phyloP scores from a whole-genome alignment of 305 asterid species.

The Rubia peregrina region DNA sequence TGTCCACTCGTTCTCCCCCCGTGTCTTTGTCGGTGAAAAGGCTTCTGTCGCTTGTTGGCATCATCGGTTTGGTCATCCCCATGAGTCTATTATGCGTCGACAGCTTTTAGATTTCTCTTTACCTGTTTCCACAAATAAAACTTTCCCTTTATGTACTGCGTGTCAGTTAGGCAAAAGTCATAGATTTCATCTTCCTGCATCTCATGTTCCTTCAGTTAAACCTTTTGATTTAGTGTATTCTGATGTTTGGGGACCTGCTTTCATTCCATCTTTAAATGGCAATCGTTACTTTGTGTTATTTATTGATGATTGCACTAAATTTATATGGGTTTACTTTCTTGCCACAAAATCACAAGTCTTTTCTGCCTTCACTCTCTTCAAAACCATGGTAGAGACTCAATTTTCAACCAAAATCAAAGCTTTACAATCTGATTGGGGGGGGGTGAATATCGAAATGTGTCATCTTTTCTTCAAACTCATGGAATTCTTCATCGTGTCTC shows the following conservation, averaged over 20 bases:
- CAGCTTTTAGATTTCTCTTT: background rate
- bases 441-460: background rate
- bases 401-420: background rate
- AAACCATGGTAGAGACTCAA: background rate
- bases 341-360: background rate
- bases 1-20: background rate
- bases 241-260: background rate
- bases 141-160: background rate
- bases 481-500: background rate
- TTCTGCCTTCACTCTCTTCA: background rate
- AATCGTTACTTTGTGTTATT: background rate
- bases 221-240: background rate
- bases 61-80: background rate
- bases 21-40: background rate
- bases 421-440: background rate
- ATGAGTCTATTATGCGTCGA: background rate
- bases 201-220: background rate
- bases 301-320: background rate
- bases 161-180: background rate
- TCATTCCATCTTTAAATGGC: background rate
- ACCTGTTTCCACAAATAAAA: background rate
- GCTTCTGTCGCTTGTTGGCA: background rate
- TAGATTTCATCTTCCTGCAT: background rate
- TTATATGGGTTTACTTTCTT: background rate
- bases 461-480: background rate